Conservation (phyloP, 2,329 filamentous ascomycete genomes). For the Claviceps sp. region DNA sequence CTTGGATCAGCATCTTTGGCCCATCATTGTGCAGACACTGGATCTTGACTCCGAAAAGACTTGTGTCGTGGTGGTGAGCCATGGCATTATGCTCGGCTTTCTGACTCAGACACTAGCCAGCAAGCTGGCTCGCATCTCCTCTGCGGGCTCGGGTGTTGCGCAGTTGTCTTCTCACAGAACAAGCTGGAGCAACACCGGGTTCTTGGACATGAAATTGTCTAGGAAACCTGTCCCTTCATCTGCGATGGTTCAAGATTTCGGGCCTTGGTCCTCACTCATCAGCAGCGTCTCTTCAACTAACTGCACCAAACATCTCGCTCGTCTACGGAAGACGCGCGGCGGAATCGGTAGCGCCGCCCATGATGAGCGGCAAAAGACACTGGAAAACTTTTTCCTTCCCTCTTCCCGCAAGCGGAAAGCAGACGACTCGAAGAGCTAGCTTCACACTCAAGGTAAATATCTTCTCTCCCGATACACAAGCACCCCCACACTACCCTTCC, state of each 20-base stretch:
- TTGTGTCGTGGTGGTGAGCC: constrained; percentile 56
- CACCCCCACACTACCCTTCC: constrained; percentile 5
- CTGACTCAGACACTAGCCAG: constrained; percentile 51
- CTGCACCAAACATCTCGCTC: constrained; percentile 54
- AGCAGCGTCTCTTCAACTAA: constrained; percentile 37
- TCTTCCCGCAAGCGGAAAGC: constrained; percentile 5
- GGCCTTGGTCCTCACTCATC: constrained; percentile 8
- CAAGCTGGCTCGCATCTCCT: constrained; percentile 26
- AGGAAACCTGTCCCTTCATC: background rate
- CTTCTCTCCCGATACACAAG: background rate
- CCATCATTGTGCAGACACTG: constrained; percentile 22
- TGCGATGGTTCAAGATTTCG: constrained; percentile 1
- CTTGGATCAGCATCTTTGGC: constrained; percentile 48
- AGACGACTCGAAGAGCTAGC: background rate
- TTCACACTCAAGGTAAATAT: constrained; percentile 24
- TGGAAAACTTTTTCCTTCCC: constrained; percentile 63
- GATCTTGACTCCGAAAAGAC: constrained; percentile 4
- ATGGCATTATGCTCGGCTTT: constrained; percentile 66
- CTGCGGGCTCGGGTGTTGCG: background rate
- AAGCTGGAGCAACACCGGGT: constrained; percentile 42
- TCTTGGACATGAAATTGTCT: constrained; percentile 22
- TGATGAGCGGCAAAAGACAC: constrained; percentile 61
- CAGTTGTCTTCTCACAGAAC: background rate
- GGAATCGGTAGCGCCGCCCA: constrained; percentile 69
- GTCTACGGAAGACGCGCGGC: constrained; percentile 65